Evolutionary conservation across 2,329 filamentous ascomycete species (phyloP), one percentile per base, ranked within the genome.

Genomic region (Cytospora piceicola): DNA sequence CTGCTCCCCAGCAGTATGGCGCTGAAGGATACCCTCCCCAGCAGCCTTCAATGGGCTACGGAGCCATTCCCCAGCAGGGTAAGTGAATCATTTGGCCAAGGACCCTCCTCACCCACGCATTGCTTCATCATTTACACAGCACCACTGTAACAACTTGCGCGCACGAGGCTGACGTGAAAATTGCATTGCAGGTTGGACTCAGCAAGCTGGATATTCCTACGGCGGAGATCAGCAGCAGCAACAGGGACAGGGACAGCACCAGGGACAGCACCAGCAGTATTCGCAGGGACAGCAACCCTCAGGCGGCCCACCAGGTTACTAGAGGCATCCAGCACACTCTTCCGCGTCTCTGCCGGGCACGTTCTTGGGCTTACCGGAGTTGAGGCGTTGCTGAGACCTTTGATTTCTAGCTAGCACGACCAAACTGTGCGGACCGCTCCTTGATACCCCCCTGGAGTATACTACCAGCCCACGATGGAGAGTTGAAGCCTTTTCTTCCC

Each of bases 1-100:
- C 70, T 49, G 59, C 66, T 6, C 66, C 65, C 24, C 78, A 76
- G 54, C 71, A 74, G 5, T 83, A 82, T 67, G 80, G 81, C 63
- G 76, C 78, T 15, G 77, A 80, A 60, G 80, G 79, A 68, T 78
- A 79, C 57, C 80, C 80, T 67, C 72, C 73, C 3, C 73, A 73
- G 63, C 75, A 76, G 39, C 70, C 67, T 12, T 70, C 72, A 4
- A 66, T 67, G 59, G 72, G 72, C 36, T 85, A 84, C 68, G 79
- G 78, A 49, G 76, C 76, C 32, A 76, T 77, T 32, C 79, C 76
- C 5, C 66, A 70, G 32, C 75, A 79, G 69, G 77, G 76, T 74
- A 75, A 73, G 72, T 63, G 22, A 12, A 20, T 24, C 14, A 8
- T 27, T 52, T 7, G 22, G 7, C 14, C 22, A 51, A 14, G 20